A percentile compares a stretch with the other conserved stretches of the same genome.
phyloP scores from a whole-genome alignment of 192 early-diverging fungal genomes.

The Radiomyces spectabilis region DNA sequence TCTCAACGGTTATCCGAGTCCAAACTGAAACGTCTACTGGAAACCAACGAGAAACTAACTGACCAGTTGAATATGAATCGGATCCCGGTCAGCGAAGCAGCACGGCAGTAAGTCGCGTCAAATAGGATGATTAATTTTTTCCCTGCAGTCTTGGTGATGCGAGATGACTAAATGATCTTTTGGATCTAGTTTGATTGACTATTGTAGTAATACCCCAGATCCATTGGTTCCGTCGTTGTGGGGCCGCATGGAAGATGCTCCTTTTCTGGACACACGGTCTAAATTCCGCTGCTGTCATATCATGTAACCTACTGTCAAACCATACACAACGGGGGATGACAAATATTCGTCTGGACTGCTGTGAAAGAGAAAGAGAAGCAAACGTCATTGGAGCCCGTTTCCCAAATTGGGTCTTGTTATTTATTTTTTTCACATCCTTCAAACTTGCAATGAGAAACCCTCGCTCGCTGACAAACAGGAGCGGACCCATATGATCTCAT shows the following conservation, averaged over 20 bases:
- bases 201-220: constrained; percentile 23
- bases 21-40: constrained; percentile 52
- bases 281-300: constrained; percentile 16
- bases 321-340: too few relatives aligned
- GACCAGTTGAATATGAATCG: constrained; percentile 61
- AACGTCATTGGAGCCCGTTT: too few relatives aligned
- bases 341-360: too few relatives aligned
- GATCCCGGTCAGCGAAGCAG: constrained; percentile 55
- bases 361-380: too few relatives aligned
- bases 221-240: constrained; percentile 30
- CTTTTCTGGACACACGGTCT: constrained; percentile 9
- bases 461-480: too few relatives aligned
- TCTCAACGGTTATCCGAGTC: too few relatives aligned
- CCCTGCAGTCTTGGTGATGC: background rate
- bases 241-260: constrained; percentile 28
- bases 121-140: background rate
- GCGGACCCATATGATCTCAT: too few relatives aligned
- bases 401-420: too few relatives aligned
- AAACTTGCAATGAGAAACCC: too few relatives aligned
- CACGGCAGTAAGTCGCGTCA: background rate
- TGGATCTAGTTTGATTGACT: constrained; percentile 24
- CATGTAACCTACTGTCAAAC: too few relatives aligned
- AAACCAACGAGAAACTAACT: constrained; percentile 54
- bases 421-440: too few relatives aligned
- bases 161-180: constrained; percentile 10